Evolutionary conservation across 1,284 basidiomycete species (phyloP).

Genomic region (Ustilago curta): DNA sequence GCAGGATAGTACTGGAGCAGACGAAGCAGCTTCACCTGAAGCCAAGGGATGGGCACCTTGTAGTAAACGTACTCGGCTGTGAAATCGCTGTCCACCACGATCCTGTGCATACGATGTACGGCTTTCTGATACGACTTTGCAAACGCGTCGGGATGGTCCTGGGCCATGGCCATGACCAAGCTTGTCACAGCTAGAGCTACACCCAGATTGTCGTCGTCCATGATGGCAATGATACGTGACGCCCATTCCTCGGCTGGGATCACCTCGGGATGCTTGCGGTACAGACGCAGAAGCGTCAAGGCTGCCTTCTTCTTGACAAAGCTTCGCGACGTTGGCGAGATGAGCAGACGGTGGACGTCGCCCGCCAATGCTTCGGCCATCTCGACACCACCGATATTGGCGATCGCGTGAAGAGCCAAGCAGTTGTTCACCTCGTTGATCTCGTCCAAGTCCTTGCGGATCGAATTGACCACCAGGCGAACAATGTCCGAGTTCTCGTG

Average conservation of each 20-base stretch:
- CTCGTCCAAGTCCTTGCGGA: constrained; percentile 95
- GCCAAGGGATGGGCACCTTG: constrained; percentile 96
- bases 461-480: constrained; percentile 94
- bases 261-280: constrained; percentile 94
- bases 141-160: constrained; percentile 90
- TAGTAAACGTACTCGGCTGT: constrained; percentile 93
- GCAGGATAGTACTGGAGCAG: constrained; percentile 95
- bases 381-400: constrained; percentile 95
- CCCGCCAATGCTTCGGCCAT: constrained; percentile 96
- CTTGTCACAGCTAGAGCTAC: constrained; percentile 94
- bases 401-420: constrained; percentile 95
- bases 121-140: constrained; percentile 93
- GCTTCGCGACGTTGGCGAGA: constrained; percentile 92
- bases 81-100: constrained; percentile 89
- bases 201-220: constrained; percentile 90
- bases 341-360: constrained; percentile 92
- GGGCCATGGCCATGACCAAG: constrained; percentile 92
- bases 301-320: constrained; percentile 99
- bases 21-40: constrained; percentile 94
- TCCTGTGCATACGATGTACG: constrained; percentile 85
- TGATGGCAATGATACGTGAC: constrained; percentile 88
- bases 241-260: constrained; percentile 96
- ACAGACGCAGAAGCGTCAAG: constrained; percentile 88
- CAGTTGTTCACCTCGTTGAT: constrained; percentile 96
- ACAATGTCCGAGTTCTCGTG: constrained; percentile 98